Conservation (phyloP, 441 rosid species). For the Brassica hybrid region DNA sequence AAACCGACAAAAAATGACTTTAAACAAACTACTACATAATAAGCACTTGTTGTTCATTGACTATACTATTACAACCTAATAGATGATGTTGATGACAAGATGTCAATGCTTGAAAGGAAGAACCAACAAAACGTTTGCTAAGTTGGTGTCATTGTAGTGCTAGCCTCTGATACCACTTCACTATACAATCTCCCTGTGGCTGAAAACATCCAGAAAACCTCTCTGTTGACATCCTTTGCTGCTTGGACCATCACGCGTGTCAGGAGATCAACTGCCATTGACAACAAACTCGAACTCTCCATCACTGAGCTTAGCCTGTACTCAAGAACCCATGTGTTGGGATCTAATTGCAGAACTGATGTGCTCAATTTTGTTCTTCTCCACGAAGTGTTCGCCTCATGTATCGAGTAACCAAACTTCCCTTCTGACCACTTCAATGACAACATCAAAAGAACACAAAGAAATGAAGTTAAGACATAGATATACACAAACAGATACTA, state of each 20-base stretch:
- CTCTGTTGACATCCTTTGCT: constrained; percentile 46
- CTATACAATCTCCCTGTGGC: constrained; percentile 43
- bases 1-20: neutral
- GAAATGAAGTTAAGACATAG: neutral
- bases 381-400: constrained; percentile 63
- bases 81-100: constrained; percentile 21
- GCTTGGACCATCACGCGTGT: constrained; percentile 45
- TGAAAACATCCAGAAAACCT: constrained; percentile 47
- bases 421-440: constrained; percentile 74
- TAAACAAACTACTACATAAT: constrained; percentile 3
- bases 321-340: constrained; percentile 82
- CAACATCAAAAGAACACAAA: neutral
- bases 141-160: constrained; percentile 60
- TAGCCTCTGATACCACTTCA: constrained; percentile 35
- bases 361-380: constrained; percentile 57
- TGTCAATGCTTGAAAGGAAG: too few relatives aligned
- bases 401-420: constrained; percentile 47
- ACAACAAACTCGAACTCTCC: constrained; percentile 54
- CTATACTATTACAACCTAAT: constrained; percentile 11
- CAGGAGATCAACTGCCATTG: constrained; percentile 54
- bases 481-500: neutral
- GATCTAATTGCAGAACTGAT: constrained; percentile 71
- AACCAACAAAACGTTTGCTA: constrained; percentile 23
- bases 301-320: constrained; percentile 54
- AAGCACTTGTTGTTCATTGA: constrained; percentile 16